Percentiles rank a stretch among this genome's conserved stretches.
These are phyloP conservation scores for Ustilago hordei DNA, from an alignment of 1,284 basidiomycete genomes.

Conservation along the genomic window DNA sequence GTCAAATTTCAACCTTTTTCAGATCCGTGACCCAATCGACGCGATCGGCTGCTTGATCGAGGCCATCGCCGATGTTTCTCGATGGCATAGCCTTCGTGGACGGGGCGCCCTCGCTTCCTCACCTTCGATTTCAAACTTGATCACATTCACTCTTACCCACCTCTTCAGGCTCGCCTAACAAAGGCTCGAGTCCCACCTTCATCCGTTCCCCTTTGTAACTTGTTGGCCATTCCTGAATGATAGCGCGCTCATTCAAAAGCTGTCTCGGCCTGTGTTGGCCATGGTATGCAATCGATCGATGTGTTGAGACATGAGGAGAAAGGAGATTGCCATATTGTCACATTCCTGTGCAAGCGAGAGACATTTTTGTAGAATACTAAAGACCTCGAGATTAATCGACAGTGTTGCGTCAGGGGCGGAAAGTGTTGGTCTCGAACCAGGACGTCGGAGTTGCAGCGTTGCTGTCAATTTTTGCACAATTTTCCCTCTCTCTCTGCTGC, in stretches of 20 bases:
- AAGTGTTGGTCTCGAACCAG: too few relatives aligned
- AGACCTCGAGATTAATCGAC: too few relatives aligned
- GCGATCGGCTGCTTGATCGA: constrained; percentile 15
- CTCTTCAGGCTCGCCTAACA: not conserved
- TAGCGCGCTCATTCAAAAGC: constrained; percentile 14
- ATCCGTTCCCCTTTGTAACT: not conserved
- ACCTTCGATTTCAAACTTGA: not conserved
- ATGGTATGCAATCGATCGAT: too few relatives aligned
- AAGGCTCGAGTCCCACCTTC: constrained; percentile 1
- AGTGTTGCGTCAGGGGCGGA: too few relatives aligned
- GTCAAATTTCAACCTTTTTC: not conserved
- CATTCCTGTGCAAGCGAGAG: not conserved
- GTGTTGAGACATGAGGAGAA: not conserved
- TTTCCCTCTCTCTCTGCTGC: not conserved
- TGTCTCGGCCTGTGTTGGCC: not conserved
- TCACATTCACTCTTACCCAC: not conserved
- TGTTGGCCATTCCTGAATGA: constrained; percentile 7
- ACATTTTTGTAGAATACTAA: not conserved
- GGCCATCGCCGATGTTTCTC: constrained; percentile 21
- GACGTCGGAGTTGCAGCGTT: not conserved
- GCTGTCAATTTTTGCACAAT: not conserved
- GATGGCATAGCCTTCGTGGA: constrained; percentile 13
- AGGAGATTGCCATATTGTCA: not conserved
- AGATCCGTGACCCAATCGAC: constrained; percentile 10
- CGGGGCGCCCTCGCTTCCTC: not conserved